phyloP scores from a whole-genome alignment of 345 rosid species.

The Gossypium ekmanianum region DNA sequence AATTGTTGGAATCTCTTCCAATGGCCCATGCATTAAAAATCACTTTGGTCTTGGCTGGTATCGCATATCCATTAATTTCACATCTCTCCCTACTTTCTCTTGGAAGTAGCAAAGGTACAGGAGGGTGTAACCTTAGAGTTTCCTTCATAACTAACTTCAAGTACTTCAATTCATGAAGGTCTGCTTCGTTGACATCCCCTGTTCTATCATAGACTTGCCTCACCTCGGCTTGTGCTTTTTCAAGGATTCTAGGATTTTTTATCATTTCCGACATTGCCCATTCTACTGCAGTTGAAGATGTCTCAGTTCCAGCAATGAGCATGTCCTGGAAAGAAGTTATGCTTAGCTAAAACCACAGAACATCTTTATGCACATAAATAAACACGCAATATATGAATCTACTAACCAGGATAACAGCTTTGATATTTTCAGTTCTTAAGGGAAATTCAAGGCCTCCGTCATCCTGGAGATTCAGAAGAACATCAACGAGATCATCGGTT shows the following conservation, averaged over 20 bases:
- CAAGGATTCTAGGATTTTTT: not conserved
- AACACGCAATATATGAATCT: not conserved
- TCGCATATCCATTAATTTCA: not conserved
- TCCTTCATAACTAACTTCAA: constrained; percentile 7
- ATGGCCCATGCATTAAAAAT: constrained; percentile 7
- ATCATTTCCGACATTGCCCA: constrained; percentile 12
- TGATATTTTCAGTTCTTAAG: not conserved
- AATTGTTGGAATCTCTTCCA: not conserved
- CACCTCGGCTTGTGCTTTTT: constrained; percentile 7
- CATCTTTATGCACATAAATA: too few species aligned
- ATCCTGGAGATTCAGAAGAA: not conserved
- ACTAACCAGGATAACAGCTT: constrained; percentile 6
- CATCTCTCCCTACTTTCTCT: not conserved
- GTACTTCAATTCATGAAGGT: constrained; percentile 12
- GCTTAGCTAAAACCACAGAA: not conserved
- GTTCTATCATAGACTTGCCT: not conserved
- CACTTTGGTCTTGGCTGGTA: constrained; percentile 7
- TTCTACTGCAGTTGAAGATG: not conserved
- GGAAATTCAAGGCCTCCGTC: not conserved
- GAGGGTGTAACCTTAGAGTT: not conserved
- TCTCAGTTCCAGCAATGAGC: not conserved
- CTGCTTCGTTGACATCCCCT: not conserved
- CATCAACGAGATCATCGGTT: not conserved
- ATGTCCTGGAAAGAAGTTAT: not conserved
- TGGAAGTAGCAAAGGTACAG: not conserved